A percentile compares a stretch with the other conserved stretches of the same genome.
phyloP scores from a whole-genome alignment of 2,329 filamentous ascomycete species.

The Apiospora arundinis region DNA sequence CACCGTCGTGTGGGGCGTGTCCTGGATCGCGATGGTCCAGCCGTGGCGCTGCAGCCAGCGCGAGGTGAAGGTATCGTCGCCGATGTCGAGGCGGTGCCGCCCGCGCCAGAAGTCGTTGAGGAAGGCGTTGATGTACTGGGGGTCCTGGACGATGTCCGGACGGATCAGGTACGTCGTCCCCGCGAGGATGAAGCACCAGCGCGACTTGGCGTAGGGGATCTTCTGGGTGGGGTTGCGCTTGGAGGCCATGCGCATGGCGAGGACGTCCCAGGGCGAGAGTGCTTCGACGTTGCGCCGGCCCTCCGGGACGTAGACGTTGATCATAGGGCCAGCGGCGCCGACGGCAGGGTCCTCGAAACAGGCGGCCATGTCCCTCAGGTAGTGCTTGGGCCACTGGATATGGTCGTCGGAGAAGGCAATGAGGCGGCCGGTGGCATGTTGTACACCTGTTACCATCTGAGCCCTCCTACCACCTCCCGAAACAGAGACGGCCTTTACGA shows the following conservation, averaged over 20 bases:
- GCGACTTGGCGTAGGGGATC: constrained; percentile 14
- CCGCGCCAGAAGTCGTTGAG: constrained; percentile 23
- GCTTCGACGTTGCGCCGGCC: constrained; percentile 12
- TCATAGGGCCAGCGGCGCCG: constrained; percentile 14
- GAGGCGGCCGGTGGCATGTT: constrained; percentile 23
- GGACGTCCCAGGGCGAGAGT: constrained; percentile 24
- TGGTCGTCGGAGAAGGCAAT: constrained; percentile 26
- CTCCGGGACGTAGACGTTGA: constrained; percentile 21
- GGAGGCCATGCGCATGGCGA: constrained; percentile 18
- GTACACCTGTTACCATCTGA: constrained; percentile 22
- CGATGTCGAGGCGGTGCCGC: constrained; percentile 20
- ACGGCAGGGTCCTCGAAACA: constrained; percentile 27
- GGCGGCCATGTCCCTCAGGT: constrained; percentile 22
- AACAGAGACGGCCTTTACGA: not conserved
- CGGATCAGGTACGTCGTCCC: constrained; percentile 20
- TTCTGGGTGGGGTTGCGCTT: constrained; percentile 7
- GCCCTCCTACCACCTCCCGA: not conserved
- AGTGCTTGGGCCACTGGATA: constrained; percentile 22
- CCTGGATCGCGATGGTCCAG: constrained; percentile 25
- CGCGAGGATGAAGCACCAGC: constrained; percentile 19
- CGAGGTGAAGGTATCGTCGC: constrained; percentile 27
- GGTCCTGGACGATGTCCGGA: constrained; percentile 22
- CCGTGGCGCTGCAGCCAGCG: constrained; percentile 23
- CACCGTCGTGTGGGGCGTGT: constrained; percentile 18
- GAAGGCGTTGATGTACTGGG: constrained; percentile 16